Evolutionary conservation across 2,329 filamentous ascomycete genomes (phyloP).

Genomic region (Teratosphaeria pseudoeucalypti): DNA sequence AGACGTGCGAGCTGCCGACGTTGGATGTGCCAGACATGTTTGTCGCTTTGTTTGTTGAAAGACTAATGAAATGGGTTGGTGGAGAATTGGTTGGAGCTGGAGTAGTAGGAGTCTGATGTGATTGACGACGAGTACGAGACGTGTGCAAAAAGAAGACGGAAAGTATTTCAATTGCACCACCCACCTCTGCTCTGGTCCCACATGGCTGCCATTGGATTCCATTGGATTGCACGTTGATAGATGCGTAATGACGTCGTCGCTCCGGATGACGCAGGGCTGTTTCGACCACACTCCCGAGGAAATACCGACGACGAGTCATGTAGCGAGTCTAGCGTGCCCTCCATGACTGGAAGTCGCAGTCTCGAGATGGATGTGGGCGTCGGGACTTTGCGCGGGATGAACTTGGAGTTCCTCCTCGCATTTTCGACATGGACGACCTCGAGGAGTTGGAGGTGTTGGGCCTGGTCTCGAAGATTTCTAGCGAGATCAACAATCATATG

Average conservation of each 20-base stretch:
- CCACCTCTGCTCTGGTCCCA: not conserved
- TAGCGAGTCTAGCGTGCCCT: not conserved
- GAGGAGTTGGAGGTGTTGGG: constrained; percentile 85
- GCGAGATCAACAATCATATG: constrained; percentile 87
- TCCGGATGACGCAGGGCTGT: not conserved
- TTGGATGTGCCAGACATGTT: constrained; percentile 49
- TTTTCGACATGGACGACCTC: constrained; percentile 67
- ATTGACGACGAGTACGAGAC: not conserved
- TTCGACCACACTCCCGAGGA: not conserved
- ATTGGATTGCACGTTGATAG: not conserved
- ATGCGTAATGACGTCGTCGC: not conserved
- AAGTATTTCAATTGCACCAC: not conserved
- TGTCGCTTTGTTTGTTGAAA: not conserved
- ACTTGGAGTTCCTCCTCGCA: not conserved
- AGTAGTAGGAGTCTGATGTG: not conserved
- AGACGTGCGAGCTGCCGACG: constrained; percentile 56
- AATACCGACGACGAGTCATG: not conserved
- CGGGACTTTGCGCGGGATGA: not conserved
- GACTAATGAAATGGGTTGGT: not conserved
- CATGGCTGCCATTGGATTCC: not conserved
- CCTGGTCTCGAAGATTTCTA: constrained; percentile 87
- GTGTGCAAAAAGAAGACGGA: not conserved
- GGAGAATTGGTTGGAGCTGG: not conserved
- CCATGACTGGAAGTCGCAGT: not conserved
- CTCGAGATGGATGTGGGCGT: not conserved